Evolutionary conservation across 179 eudicot genomes (phyloP), one percentile per base, ranked within the genome.

Genomic region (Camellia oleifera): DNA sequence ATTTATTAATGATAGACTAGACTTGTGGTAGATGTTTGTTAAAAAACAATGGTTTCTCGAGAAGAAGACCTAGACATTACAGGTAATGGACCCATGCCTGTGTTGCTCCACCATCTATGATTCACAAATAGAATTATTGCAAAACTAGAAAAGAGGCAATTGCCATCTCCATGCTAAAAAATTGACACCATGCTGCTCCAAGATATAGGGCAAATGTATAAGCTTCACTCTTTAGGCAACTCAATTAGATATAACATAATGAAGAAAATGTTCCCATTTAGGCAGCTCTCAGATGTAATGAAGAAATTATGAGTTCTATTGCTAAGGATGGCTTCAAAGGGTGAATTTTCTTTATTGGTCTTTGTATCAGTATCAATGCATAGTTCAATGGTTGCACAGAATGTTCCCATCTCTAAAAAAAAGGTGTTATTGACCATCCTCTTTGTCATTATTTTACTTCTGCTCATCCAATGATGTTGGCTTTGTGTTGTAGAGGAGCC

Each of bases 401-500:
- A 32, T 32, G 40, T 32, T 32, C 40, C 40, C 23, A 56, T 75
- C 17, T 20, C 60, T 75, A n/a, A 42, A 48, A 17, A 32, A 69
- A 54, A 13, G 48, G 62, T 42, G 42, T 60, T 23, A 13, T 52
- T 73, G 44, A n/a, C 46, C 48, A 56, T 74, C 75, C 52, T 26
- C 12, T 76, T 64, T 69, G 18, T 74, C 61, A 40, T 60, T 32
- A 17, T 40, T 69, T 32, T 18, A 74, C 72, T 14, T 46, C 46
- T 50, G 20, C 73, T 67, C 32, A 11, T 77, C 72, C 46, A 17
- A 32, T 72, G 32, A 68, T 67, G 20, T 54, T 77, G 9, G 66
- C 53, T 13, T 80, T 62, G 74, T 58, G 77, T 79, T 85, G 77
- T 72, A 86, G 94, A 84, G 79, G 83, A 88, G 83, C 75, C 76